These are phyloP conservation scores for Echium plantagineum DNA, from an alignment of 257 asterid species.

Conservation along the genomic window DNA sequence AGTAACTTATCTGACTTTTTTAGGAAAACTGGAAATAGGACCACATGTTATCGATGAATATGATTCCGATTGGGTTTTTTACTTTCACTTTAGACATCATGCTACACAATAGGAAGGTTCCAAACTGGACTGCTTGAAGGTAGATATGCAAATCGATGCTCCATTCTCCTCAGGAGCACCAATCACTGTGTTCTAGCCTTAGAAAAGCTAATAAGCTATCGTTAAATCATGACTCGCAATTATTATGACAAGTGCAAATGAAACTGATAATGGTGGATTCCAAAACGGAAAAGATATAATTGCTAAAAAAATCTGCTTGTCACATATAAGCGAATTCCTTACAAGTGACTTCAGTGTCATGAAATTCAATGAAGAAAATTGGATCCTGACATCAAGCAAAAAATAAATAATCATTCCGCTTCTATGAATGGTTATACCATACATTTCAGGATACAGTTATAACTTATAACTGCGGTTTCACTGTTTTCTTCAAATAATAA, in stretches of 20 bases:
- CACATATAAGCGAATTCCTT: too few species aligned
- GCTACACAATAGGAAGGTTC: too few species aligned
- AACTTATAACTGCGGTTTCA: constrained; percentile 6
- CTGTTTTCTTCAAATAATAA: constrained; percentile 2
- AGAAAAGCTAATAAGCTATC: not conserved
- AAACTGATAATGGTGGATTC: not conserved
- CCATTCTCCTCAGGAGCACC: too few species aligned
- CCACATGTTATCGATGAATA: too few species aligned
- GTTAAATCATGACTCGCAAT: not conserved
- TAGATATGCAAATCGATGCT: too few species aligned
- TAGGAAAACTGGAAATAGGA: too few species aligned
- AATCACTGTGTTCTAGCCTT: not conserved
- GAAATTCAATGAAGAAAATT: too few species aligned
- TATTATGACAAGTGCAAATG: not conserved
- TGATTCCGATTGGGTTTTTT: not conserved
- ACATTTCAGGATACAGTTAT: constrained; percentile 3
- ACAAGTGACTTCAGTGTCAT: too few species aligned
- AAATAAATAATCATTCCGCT: constrained; percentile 4
- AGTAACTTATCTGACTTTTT: not conserved
- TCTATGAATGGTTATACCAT: constrained; percentile 2
- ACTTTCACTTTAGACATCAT: not conserved
- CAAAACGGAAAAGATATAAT: too few species aligned
- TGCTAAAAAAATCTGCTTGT: not conserved
- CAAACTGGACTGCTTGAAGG: too few species aligned
- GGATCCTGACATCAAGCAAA: not conserved